Conservation (phyloP, 495 filamentous ascomycete genomes). For the Podospora fimiseda region DNA sequence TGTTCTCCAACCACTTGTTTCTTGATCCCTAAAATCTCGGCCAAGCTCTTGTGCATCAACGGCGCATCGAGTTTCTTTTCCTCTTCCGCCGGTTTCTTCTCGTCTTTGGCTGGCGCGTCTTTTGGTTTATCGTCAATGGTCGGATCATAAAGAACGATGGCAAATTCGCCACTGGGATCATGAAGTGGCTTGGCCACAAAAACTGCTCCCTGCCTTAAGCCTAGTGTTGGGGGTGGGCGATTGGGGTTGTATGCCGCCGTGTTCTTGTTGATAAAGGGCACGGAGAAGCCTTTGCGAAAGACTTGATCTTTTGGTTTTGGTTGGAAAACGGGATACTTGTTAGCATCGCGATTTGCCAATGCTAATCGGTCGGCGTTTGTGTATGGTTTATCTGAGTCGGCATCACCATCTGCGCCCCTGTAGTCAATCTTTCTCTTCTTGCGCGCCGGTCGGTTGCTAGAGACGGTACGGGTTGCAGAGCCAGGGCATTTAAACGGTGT, state of each 20-base stretch:
- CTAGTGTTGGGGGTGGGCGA: conserved; percentile 76
- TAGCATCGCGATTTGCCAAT: conserved; percentile 79
- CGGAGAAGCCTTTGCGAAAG: conserved; percentile 75
- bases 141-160: conserved; percentile 93
- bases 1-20: conserved; percentile 75
- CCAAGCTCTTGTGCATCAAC: conserved; percentile 84
- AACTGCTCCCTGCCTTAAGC: conserved; percentile 72
- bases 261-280: conserved; percentile 82
- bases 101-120: conserved; percentile 43
- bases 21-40: conserved; percentile 92
- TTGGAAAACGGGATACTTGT: conserved; percentile 85
- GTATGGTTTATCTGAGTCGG: conserved; percentile 72
- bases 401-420: conserved; percentile 66
- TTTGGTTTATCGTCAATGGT: conserved; percentile 81
- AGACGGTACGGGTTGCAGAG: conserved; percentile 60
- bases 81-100: conserved; percentile 46
- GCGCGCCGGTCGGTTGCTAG: conserved; percentile 74
- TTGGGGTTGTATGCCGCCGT: conserved; percentile 63
- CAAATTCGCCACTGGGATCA: conserved; percentile 91
- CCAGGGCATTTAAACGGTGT: conserved; percentile 94
- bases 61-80: conserved; percentile 65
- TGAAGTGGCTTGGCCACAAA: conserved; percentile 90
- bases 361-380: conserved; percentile 84
- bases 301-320: conserved; percentile 77
- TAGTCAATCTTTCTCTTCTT: conserved; percentile 91